phyloP scores from a whole-genome alignment of 1,139 yeast genomes.

The Kurtzmaniella quercitrusa region DNA sequence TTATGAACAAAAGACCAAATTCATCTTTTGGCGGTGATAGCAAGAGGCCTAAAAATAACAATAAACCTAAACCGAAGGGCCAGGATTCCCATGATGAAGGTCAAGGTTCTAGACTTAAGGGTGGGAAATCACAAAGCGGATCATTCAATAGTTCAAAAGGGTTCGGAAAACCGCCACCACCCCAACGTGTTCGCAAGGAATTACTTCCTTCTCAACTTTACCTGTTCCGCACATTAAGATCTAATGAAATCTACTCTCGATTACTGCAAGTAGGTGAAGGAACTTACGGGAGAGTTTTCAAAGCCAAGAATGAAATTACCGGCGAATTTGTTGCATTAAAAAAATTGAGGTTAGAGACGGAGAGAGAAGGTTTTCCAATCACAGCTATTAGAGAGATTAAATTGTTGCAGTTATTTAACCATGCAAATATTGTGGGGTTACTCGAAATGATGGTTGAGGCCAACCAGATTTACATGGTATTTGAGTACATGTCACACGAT shows the following conservation, averaged over 20 bases:
- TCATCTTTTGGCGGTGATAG: neutral
- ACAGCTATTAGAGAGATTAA: constrained; percentile 93
- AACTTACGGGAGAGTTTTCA: constrained; percentile 48
- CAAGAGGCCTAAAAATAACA: neutral
- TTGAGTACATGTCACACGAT: constrained; percentile 93
- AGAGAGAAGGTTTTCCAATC: constrained; percentile 92
- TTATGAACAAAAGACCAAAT: neutral
- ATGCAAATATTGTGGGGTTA: constrained; percentile 74
- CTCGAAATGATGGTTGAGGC: constrained; percentile 88
- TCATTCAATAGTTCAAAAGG: neutral
- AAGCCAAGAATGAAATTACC: constrained; percentile 66
- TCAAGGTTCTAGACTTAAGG: neutral
- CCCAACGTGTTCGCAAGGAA: neutral
- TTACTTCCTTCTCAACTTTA: constrained; percentile 28
- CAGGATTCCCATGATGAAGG: no score
- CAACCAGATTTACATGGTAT: constrained; percentile 80
- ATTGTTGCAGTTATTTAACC: constrained; percentile 80
- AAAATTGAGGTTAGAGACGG: constrained; percentile 75
- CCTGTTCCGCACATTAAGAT: constrained; percentile 23
- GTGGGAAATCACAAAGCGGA: constrained; percentile 3
- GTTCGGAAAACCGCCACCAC: neutral
- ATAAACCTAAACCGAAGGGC: no score
- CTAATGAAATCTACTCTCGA: constrained; percentile 31
- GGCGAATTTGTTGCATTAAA: constrained; percentile 77
- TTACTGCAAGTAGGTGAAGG: constrained; percentile 50